Evolutionary conservation across 169 alveolate genomes (phyloP).

Genomic region (Plasmodium reichenowi): DNA sequence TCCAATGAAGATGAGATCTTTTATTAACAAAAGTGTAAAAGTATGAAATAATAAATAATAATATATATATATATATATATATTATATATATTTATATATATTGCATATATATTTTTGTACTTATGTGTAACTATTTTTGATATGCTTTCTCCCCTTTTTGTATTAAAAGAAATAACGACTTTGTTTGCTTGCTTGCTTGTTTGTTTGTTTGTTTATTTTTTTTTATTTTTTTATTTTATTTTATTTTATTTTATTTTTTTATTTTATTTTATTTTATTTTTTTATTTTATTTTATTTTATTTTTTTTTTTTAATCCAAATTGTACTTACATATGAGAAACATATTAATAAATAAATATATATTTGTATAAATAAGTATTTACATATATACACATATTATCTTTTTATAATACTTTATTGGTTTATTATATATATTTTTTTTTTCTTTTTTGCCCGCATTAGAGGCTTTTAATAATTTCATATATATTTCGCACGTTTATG

Average conservation of each 20-base stretch:
- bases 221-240: not conserved
- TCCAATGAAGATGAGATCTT: slow-evolving; percentile 10
- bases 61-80: not conserved
- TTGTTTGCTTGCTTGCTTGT: no score
- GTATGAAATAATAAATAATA: slow-evolving; percentile 17
- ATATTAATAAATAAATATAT: not conserved
- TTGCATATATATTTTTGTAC: not conserved
- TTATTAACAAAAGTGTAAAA: slow-evolving; percentile 14
- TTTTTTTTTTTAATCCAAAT: not conserved
- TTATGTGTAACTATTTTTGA: no score
- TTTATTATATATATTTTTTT: not conserved
- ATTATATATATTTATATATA: not conserved
- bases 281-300: no score
- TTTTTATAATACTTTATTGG: not conserved
- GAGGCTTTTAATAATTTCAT: not conserved
- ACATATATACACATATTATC: not conserved
- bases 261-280: no score
- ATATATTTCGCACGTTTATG: not conserved
- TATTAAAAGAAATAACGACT: no score
- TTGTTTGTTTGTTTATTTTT: no score
- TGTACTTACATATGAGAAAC: not conserved
- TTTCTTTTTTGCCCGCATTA: not conserved
- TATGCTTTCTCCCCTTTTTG: no score
- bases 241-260: no score
- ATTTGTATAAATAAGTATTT: slow-evolving; percentile 1